These are phyloP conservation scores for Chrysoporthe deuterocubensis DNA, from an alignment of 2,329 filamentous ascomycete species.

Conservation along the genomic window DNA sequence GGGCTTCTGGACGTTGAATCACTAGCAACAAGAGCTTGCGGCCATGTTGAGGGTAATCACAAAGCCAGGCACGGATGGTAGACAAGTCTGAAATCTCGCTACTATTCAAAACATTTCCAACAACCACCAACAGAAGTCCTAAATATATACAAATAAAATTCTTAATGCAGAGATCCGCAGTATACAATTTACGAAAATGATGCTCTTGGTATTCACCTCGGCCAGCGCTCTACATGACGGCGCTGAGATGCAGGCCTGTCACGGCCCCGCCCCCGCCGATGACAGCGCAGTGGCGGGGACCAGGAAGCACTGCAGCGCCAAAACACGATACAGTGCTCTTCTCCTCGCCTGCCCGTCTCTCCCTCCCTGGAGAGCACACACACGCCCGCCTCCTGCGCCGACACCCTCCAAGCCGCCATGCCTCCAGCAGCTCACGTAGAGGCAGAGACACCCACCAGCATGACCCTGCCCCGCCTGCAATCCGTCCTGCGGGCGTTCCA, in stretches of 20 bases:
- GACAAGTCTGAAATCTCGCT: no score
- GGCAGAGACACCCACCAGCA: constrained; percentile 4
- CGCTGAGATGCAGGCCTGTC: background rate
- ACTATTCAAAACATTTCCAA: no score
- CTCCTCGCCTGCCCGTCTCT: background rate
- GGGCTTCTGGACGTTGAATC: no score
- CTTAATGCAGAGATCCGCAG: no score
- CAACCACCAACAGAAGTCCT: background rate
- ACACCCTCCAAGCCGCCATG: background rate
- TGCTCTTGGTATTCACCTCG: background rate
- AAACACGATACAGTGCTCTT: background rate
- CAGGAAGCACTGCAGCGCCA: no score
- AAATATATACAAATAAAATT: no score
- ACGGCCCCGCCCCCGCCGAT: background rate
- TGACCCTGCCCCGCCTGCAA: constrained; percentile 21
- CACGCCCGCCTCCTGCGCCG: background rate
- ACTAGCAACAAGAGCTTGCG: no score
- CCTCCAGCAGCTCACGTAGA: constrained; percentile 2
- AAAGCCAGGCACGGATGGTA: no score
- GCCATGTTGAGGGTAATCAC: no score
- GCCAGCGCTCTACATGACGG: background rate
- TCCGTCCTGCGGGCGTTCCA: constrained; percentile 23
- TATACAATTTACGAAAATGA: background rate
- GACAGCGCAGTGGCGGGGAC: background rate
- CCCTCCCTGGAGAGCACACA: background rate